Evolutionary conservation across 2,329 filamentous ascomycete species (phyloP).

Genomic region (Hypoxylon sp.): DNA sequence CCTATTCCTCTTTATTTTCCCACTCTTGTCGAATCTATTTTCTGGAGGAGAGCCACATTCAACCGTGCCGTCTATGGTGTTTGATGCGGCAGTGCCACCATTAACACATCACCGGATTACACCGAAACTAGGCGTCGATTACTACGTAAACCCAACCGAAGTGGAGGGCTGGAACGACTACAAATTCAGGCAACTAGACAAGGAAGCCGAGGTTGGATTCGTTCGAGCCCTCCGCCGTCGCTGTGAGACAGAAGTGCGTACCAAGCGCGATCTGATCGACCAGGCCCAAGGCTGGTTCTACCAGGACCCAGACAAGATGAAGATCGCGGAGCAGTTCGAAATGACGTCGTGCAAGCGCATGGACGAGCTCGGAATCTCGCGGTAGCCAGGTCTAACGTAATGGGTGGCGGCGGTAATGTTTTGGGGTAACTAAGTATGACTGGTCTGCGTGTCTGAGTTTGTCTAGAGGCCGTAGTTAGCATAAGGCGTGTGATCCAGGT

Average conservation of each 20-base stretch:
- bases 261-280: constrained; percentile 77
- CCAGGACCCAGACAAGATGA: constrained; percentile 84
- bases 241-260: constrained; percentile 81
- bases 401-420: not conserved
- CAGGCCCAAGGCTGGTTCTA: constrained; percentile 91
- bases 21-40: constrained; percentile 86
- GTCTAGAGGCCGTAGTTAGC: constrained; percentile 2
- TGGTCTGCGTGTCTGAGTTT: not conserved
- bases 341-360: constrained; percentile 69
- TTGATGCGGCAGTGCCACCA: constrained; percentile 78
- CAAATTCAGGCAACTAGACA: constrained; percentile 82
- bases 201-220: constrained; percentile 80
- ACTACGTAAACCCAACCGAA: constrained; percentile 87
- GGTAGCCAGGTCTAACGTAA: constrained; percentile 41
- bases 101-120: constrained; percentile 82
- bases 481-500: not conserved
- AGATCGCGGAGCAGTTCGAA: constrained; percentile 71
- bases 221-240: constrained; percentile 76
- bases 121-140: constrained; percentile 79
- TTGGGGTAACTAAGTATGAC: not conserved
- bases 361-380: constrained; percentile 59
- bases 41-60: constrained; percentile 66
- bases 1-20: constrained; percentile 88
- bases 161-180: constrained; percentile 77
- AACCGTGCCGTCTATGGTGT: constrained; percentile 78